Evolutionary conservation across 2,329 filamentous ascomycete genomes (phyloP), one percentile per base, ranked within the genome.

Genomic region (Samsoniella hepiali): DNA sequence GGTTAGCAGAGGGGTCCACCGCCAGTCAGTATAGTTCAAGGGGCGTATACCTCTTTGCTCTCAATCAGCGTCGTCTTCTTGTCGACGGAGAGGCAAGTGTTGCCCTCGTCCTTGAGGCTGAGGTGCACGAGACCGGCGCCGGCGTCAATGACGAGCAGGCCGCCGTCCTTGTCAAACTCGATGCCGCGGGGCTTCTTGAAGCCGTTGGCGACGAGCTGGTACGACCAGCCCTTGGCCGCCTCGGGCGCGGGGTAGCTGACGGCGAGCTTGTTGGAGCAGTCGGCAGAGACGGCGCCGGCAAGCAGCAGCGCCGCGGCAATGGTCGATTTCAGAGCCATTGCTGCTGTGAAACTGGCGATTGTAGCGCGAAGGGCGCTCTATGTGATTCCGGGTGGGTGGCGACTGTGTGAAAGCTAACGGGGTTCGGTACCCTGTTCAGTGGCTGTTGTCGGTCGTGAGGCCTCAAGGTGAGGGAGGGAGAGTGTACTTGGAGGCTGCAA

Each of bases 111-210:
- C 3, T 75, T 69, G 38, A 83, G 70, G 1, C 69, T 70, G 50
- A 83, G 63, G 34, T 73, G 77, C 17, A 74, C 69, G 40, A 84
- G 73, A 2, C 82, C 81, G 2, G 68, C 70, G 8, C 77, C 75
- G 1, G 72, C 67, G 58, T 82, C 77, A 47, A 83, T 70, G 17
- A 83, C 75, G 2, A 84, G 72, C 15, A 84, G 72, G 3, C 74
- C 77, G 5, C 81, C 81, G 40, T 73, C 71, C 5, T 64, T 68
- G 65, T 84, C 82, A 62, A 84, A 79, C 5, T 77, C 68, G 57
- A 84, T 75, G 54, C 76, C 73, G 13, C 82, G 76, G 1, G 82
- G 82, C 11, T 71, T 73, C 5, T 68, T 74, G 55, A 82, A 69
- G 17, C 75, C 75, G 32, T 74, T 75, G 45, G 76, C 77, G 29